phyloP scores from a whole-genome alignment of 768 basidiomycete species.

The Lactifluus volemus region DNA sequence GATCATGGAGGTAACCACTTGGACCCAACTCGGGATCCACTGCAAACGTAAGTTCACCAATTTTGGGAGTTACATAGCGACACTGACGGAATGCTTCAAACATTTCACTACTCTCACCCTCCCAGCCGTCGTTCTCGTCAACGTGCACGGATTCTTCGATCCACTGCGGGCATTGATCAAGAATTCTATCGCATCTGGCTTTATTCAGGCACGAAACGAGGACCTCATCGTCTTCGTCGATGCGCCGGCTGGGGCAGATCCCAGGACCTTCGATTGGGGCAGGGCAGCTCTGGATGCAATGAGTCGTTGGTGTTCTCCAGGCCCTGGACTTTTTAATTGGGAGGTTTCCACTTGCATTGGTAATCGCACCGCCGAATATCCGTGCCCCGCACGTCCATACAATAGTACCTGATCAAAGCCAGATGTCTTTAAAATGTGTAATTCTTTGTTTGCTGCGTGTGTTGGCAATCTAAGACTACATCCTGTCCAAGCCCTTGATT shows the following conservation, averaged over 20 bases:
- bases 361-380: not conserved
- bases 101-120: not conserved
- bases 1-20: conserved; percentile 89
- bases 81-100: not conserved
- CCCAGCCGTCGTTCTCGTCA: conserved; percentile 76
- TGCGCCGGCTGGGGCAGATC: conserved; percentile 47
- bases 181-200: conserved; percentile 58
- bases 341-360: not conserved
- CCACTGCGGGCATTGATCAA: conserved; percentile 71
- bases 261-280: conserved; percentile 73
- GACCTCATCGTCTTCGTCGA: conserved; percentile 68
- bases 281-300: conserved; percentile 55
- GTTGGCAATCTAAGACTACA: not conserved
- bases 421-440: not conserved
- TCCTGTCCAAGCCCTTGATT: no score
- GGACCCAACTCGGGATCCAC: conserved; percentile 89
- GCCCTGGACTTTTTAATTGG: conserved; percentile 9
- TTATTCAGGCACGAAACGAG: conserved; percentile 58
- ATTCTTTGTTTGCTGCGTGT: not conserved
- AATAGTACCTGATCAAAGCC: not conserved
- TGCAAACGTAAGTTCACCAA: conserved; percentile 53
- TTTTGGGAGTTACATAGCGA: not conserved
- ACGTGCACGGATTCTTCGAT: conserved; percentile 76
- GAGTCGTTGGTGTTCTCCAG: conserved; percentile 40
- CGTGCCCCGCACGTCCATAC: not conserved